A percentile compares a stretch with the other conserved stretches of the same genome.
These are phyloP conservation scores for Epichloe typhina DNA, from an alignment of 2,329 filamentous ascomycete species.

Conservation along the genomic window DNA sequence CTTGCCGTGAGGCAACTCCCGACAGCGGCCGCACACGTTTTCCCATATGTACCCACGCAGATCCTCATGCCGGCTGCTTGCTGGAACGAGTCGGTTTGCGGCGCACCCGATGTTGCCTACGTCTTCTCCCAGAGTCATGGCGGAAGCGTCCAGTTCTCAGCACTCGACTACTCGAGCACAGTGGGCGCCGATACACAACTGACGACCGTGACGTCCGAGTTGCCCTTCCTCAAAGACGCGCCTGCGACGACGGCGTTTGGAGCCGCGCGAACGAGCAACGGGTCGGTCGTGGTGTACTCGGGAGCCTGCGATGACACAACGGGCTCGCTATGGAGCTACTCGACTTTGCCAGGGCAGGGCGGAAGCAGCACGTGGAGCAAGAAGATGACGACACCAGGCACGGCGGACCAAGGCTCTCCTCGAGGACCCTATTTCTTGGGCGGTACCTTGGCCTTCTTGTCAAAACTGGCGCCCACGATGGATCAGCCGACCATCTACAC, in stretches of 20 bases:
- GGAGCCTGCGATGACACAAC: constrained; percentile 52
- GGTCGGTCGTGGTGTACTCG: constrained; percentile 59
- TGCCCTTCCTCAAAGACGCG: constrained; percentile 48
- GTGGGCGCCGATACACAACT: constrained; percentile 35
- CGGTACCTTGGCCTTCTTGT: constrained; percentile 53
- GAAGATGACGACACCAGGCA: constrained; percentile 15
- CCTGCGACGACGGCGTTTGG: constrained; percentile 45
- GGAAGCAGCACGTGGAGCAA: constrained; percentile 14
- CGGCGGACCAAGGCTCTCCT: constrained; percentile 10
- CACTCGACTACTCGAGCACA: constrained; percentile 50
- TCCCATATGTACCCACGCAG: constrained; percentile 69
- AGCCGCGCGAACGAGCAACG: constrained; percentile 52
- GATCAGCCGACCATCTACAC: constrained; percentile 50
- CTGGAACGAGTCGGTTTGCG: constrained; percentile 26
- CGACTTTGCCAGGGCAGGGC: constrained; percentile 25
- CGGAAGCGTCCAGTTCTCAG: constrained; percentile 38
- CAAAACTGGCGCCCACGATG: constrained; percentile 37
- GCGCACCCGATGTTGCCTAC: constrained; percentile 44
- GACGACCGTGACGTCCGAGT: constrained; percentile 37
- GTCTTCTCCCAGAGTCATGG: constrained; percentile 47
- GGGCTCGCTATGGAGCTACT: constrained; percentile 56
- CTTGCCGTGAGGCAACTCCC: constrained; percentile 2
- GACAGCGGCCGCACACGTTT: constrained; percentile 26
- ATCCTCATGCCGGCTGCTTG: constrained; percentile 44
- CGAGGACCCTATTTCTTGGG: constrained; percentile 37